Base-by-base conservation (phyloP, 2,329 filamentous ascomycete genomes). In the Simplicillium sp. region DNA sequence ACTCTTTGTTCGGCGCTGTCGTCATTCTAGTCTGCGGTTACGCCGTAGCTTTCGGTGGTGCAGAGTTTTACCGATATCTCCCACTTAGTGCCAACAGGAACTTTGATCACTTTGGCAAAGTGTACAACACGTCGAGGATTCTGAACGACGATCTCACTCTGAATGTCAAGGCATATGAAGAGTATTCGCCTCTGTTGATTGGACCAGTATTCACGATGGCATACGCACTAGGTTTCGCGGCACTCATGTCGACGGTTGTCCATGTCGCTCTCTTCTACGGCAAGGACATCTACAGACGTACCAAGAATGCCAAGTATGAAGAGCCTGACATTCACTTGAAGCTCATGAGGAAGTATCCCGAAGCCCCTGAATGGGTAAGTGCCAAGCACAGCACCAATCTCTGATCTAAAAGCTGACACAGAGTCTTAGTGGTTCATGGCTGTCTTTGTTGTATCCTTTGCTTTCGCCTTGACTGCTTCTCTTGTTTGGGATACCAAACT, bases 181-280 rank as follows among this genome's bases (percentile, higher is more conserved):
- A 56, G 4, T 80, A 80, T 14, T 82, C 68, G 0, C 71, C 69
- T 7, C 58, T 73, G 16, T 66, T 70, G 45, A 49, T 79, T 31
- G 72, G 70, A 0, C 73, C 74, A 1, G 73, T 72, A 0, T 78
- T 76, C 47, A 61, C 67, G 3, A 51, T 79, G 14, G 64, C 60
- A 4, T 80, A 79, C 47, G 75, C 71, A 20, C 60, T 80, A 37
- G 70, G 67, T 1, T 80, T 80, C 48, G 76, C 75, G 4, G 64
- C 67, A 4, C 66, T 79, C 14, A 57, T 72, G 3, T 62, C 74
- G 1, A 66, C 77, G 0, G 52, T 80, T 11, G 57, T 72, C 1
- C 70, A 79, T 50, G 66, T 67, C 7, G 59, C 48, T 18, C 58
- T 79, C 3, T 75, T 73, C 52, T 68, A 80, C 45, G 67, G 75